phyloP scores from a whole-genome alignment of 768 basidiomycete species.

The Lentinula edodes region DNA sequence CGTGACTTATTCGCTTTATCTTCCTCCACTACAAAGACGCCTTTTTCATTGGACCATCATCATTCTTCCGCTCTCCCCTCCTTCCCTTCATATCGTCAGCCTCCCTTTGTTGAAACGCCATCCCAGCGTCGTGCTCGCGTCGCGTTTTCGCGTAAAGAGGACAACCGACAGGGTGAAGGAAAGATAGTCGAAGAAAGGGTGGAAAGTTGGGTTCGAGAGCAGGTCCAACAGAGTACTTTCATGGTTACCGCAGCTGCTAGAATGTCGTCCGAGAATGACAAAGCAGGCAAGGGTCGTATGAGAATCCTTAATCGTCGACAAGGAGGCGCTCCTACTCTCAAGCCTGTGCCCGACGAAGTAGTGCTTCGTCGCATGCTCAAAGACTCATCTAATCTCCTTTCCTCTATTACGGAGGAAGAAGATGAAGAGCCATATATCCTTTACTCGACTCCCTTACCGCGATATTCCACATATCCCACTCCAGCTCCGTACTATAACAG shows the following conservation, averaged over 20 bases:
- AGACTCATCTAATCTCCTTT: neutral
- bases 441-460: slow-evolving; percentile 3
- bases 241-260: neutral
- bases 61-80: neutral
- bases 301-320: neutral
- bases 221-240: neutral
- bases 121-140: slow-evolving; percentile 6
- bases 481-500: neutral
- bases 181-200: neutral
- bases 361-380: neutral
- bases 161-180: neutral
- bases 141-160: neutral
- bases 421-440: slow-evolving; percentile 1
- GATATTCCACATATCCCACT: neutral
- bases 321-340: neutral
- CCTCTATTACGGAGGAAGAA: slow-evolving; percentile 1
- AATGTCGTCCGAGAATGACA: neutral
- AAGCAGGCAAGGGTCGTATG: neutral
- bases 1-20: slow-evolving; percentile 2
- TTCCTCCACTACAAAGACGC: neutral
- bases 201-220: slow-evolving; percentile 1
- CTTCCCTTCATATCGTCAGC: neutral
- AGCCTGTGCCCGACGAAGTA: neutral
- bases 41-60: neutral
- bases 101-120: neutral